phyloP scores from a whole-genome alignment of 306 rosid species.

The Urtica urens region DNA sequence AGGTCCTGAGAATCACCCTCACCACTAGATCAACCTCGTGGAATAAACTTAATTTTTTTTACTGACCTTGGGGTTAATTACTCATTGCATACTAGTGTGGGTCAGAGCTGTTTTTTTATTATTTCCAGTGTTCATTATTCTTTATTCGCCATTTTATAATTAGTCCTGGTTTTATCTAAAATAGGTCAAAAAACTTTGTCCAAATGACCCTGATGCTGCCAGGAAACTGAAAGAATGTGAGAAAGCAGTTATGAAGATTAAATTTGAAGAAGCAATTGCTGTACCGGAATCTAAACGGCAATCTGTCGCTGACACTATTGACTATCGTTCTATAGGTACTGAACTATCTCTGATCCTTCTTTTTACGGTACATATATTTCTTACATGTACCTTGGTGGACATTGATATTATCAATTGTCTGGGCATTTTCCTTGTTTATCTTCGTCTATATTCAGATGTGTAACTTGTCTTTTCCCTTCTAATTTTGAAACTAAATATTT shows the following conservation, averaged over 20 bases:
- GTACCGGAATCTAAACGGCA: slow-evolving; percentile 54
- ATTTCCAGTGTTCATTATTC: too few species aligned
- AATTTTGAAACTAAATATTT: too few species aligned
- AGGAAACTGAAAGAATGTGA: slow-evolving; percentile 96
- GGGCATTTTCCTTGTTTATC: slow-evolving; percentile 11
- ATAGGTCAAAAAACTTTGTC: slow-evolving; percentile 78
- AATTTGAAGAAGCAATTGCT: slow-evolving; percentile 91
- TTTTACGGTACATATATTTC: neutral
- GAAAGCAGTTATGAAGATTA: slow-evolving; percentile 85
- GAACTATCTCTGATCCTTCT: slow-evolving; percentile 10
- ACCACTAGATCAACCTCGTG: too few species aligned
- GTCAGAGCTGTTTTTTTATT: too few species aligned
- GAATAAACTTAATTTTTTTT: too few species aligned
- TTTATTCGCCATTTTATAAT: slow-evolving; percentile 4
- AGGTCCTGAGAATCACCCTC: too few species aligned
- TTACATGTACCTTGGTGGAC: too few species aligned
- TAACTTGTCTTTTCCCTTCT: neutral
- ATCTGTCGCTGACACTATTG: slow-evolving; percentile 57
- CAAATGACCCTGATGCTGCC: slow-evolving; percentile 82
- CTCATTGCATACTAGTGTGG: too few species aligned
- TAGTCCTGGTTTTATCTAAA: slow-evolving; percentile 17
- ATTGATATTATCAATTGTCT: too few species aligned
- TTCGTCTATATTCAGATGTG: neutral
- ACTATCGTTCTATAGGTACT: slow-evolving; percentile 71
- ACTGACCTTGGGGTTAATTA: too few species aligned